A percentile compares a stretch with the other conserved stretches of the same genome.
Evolutionary conservation across 2,329 filamentous ascomycete species (phyloP).

Genomic region (Orbilia brochopaga): DNA sequence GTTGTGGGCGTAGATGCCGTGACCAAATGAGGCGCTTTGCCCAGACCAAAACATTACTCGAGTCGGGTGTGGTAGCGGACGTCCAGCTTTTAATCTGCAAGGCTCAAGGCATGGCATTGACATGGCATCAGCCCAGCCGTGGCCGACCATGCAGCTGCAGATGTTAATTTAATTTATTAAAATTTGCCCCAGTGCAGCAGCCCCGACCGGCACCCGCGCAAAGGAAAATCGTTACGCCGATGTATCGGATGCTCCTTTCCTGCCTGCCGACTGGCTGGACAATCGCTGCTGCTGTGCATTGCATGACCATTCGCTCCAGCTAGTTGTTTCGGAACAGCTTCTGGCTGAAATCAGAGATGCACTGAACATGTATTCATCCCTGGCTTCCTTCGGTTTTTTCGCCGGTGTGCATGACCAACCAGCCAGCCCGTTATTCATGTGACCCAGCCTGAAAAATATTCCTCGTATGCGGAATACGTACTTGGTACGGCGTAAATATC

Average conservation of each 20-base stretch:
- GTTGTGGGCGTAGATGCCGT: too few species aligned
- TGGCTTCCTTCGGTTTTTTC: background rate
- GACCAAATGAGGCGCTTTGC: too few species aligned
- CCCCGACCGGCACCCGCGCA: constrained; percentile 11
- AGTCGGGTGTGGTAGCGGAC: too few species aligned
- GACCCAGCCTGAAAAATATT: background rate
- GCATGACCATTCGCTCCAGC: background rate
- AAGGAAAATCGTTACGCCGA: constrained; percentile 51
- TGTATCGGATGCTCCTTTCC: background rate
- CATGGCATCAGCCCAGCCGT: background rate
- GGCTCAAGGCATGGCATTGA: background rate
- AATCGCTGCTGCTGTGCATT: background rate
- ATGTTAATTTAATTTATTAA: constrained; percentile 22
- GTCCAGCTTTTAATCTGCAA: background rate
- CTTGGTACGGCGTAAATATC: background rate
- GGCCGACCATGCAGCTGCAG: background rate
- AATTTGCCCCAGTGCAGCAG: constrained; percentile 23
- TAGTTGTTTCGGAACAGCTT: constrained; percentile 39
- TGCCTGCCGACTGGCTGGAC: background rate
- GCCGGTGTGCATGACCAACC: background rate
- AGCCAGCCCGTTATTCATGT: background rate
- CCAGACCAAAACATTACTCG: too few species aligned
- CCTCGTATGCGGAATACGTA: background rate
- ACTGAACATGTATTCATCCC: background rate
- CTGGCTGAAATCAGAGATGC: background rate